Conservation (phyloP, 2,329 filamentous ascomycete genomes). For the Aspergillus novofumigatus region DNA sequence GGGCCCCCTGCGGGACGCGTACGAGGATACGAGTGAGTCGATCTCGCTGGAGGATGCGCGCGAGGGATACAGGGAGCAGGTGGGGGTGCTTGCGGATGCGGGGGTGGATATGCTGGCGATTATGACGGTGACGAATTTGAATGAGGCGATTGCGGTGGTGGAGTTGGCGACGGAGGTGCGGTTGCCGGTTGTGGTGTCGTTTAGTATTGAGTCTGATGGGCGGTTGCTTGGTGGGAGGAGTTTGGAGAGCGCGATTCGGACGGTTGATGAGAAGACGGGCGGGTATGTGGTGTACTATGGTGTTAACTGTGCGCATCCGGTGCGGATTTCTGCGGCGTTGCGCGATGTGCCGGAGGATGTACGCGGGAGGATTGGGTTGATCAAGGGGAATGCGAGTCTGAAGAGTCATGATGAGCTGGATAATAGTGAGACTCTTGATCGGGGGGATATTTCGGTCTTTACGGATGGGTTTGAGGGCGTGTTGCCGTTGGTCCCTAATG, state of each 20-base stretch:
- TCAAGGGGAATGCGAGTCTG: slow-evolving; percentile 4
- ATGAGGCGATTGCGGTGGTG: slow-evolving; percentile 5
- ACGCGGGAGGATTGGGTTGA: neutral
- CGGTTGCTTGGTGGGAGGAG: slow-evolving; percentile 1
- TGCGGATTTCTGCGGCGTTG: neutral
- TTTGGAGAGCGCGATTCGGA: neutral
- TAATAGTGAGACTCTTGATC: slow-evolving; percentile 4
- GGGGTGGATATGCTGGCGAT: slow-evolving; percentile 4
- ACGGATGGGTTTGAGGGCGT: neutral
- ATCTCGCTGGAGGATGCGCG: neutral
- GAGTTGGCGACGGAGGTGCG: slow-evolving; percentile 3
- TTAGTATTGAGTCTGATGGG: slow-evolving; percentile 1
- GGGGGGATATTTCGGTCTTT: slow-evolving; percentile 1
- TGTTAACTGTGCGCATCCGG: slow-evolving; percentile 4
- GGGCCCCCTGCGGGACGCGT: slow-evolving; percentile 6
- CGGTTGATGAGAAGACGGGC: neutral
- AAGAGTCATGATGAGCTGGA: slow-evolving; percentile 5
- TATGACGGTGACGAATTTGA: slow-evolving; percentile 4
- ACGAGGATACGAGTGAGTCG: neutral
- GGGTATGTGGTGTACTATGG: slow-evolving; percentile 3
- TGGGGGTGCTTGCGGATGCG: slow-evolving; percentile 1
- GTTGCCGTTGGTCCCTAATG: neutral
- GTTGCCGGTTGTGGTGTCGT: slow-evolving; percentile 4
- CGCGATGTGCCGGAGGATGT: neutral
- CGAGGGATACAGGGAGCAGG: slow-evolving; percentile 1